phyloP scores from a whole-genome alignment of 495 filamentous ascomycete genomes.

The Beverwykella pulmonaria region DNA sequence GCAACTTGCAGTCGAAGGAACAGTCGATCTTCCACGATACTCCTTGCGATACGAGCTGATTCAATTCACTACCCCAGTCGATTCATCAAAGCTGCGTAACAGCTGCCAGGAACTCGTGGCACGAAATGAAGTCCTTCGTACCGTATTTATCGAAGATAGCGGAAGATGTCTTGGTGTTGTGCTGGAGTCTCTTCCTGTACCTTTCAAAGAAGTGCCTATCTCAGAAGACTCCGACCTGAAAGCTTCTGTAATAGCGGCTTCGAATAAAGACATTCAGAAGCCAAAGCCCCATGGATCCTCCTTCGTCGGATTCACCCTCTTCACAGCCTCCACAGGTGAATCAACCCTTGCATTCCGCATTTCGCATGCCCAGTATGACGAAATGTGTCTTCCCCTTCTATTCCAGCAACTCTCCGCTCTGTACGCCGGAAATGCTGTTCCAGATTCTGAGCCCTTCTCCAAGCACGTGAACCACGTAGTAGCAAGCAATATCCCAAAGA shows the following conservation, averaged over 20 bases:
- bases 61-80: slow-evolving; percentile 44
- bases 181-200: slow-evolving; percentile 56
- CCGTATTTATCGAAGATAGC: slow-evolving; percentile 65
- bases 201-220: slow-evolving; percentile 59
- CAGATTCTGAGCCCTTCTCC: slow-evolving; percentile 57
- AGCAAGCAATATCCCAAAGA: slow-evolving; percentile 50
- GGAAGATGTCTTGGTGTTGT: slow-evolving; percentile 64
- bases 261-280: slow-evolving; percentile 54
- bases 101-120: slow-evolving; percentile 53
- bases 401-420: slow-evolving; percentile 57
- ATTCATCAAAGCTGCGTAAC: slow-evolving; percentile 40
- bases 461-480: slow-evolving; percentile 60
- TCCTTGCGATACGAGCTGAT: slow-evolving; percentile 54
- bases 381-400: slow-evolving; percentile 66
- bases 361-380: slow-evolving; percentile 77
- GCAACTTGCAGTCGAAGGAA: slow-evolving; percentile 63
- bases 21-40: slow-evolving; percentile 54
- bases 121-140: slow-evolving; percentile 63
- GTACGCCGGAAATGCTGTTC: slow-evolving; percentile 55
- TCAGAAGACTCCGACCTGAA: slow-evolving; percentile 51
- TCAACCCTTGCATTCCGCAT: slow-evolving; percentile 67
- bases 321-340: slow-evolving; percentile 54
- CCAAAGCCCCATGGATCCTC: slow-evolving; percentile 62
- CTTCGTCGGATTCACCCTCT: slow-evolving; percentile 64
- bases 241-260: slow-evolving; percentile 55